phyloP scores from a whole-genome alignment of 257 asterid genomes.

The Lycium barbarum region DNA sequence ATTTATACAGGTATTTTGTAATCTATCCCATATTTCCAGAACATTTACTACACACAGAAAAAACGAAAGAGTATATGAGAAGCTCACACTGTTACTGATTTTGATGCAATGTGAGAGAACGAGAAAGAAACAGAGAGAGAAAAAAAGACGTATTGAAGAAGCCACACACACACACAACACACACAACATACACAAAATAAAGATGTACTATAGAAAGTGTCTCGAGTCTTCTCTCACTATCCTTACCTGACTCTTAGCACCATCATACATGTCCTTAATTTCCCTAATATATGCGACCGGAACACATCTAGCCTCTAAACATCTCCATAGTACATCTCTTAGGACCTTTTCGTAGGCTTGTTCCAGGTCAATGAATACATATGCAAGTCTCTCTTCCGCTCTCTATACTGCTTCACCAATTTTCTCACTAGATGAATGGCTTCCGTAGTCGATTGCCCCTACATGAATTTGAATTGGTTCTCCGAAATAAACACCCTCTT shows the following conservation, averaged over 20 bases:
- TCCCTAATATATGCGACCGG: too few species aligned
- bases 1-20: not conserved
- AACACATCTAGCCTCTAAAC: too few species aligned
- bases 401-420: not conserved
- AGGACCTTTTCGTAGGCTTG: not conserved
- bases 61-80: constrained; percentile 55
- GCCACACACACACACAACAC: constrained; percentile 37
- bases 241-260: too few species aligned
- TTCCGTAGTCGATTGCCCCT: too few species aligned
- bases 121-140: not conserved
- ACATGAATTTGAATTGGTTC: too few species aligned
- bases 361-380: too few species aligned
- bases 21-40: not conserved
- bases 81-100: constrained; percentile 81
- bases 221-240: too few species aligned
- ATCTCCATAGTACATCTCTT: too few species aligned
- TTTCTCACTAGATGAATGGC: too few species aligned
- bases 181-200: not conserved
- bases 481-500: too few species aligned
- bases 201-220: not conserved
- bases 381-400: too few species aligned
- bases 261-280: too few species aligned
- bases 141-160: constrained; percentile 51
- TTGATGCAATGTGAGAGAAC: constrained; percentile 50
- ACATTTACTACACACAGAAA: not conserved